Conservation (phyloP, 2,329 filamentous ascomycete genomes). For the Aspergillus arachidicola region DNA sequence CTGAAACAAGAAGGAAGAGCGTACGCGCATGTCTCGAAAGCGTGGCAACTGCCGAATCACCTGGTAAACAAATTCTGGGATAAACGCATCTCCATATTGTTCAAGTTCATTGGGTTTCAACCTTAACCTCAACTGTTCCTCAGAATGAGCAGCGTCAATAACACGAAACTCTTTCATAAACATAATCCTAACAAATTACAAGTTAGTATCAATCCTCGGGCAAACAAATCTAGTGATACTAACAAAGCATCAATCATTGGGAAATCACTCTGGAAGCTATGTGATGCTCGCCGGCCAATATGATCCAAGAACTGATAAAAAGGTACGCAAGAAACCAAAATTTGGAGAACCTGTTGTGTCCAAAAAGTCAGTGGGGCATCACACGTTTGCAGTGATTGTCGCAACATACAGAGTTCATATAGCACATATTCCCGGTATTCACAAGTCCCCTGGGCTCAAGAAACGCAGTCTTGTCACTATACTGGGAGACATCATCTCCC, state of each 20-base stretch:
- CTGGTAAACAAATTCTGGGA: constrained; percentile 92
- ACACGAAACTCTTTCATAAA: constrained; percentile 91
- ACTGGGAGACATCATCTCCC: constrained; percentile 62
- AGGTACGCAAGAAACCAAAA: constrained; percentile 87
- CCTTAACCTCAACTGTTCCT: constrained; percentile 71
- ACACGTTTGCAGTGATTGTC: neutral
- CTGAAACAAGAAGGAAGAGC: constrained; percentile 32
- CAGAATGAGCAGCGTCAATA: constrained; percentile 75
- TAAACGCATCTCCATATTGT: constrained; percentile 87
- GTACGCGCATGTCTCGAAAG: constrained; percentile 88
- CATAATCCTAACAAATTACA: constrained; percentile 69
- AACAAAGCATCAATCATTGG: constrained; percentile 92
- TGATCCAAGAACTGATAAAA: constrained; percentile 94
- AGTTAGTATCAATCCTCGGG: constrained; percentile 6
- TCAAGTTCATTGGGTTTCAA: constrained; percentile 84
- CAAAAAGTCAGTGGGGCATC: constrained; percentile 37
- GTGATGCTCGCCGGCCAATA: constrained; percentile 76
- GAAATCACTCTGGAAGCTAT: constrained; percentile 94
- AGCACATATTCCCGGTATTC: constrained; percentile 99
- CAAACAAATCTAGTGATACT: constrained; percentile 40
- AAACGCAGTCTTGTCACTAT: constrained; percentile 70
- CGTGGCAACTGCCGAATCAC: constrained; percentile 83
- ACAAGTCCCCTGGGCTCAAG: constrained; percentile 90
- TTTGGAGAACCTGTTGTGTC: constrained; percentile 76
- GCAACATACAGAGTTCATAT: constrained; percentile 93